Conservation (phyloP, 768 basidiomycete species). For the Rhodotorula toruloides region DNA sequence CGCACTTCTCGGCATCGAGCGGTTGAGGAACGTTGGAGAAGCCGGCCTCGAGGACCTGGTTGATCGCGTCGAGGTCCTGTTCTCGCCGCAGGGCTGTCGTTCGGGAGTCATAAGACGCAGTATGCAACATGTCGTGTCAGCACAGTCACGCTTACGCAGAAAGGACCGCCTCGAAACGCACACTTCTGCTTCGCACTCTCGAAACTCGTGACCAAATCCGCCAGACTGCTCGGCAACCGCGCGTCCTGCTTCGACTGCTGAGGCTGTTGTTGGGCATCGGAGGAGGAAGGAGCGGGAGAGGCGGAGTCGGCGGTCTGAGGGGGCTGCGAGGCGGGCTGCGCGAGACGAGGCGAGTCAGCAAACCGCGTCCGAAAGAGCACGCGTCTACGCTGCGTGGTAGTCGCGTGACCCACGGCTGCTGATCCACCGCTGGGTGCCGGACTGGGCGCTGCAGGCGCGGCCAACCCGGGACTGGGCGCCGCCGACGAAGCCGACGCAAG, state of each 20-base stretch:
- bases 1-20: conserved; percentile 87
- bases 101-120: neutral
- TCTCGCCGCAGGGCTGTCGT: conserved; percentile 43
- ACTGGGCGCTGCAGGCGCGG: conserved; percentile 6
- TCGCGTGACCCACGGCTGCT: neutral
- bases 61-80: conserved; percentile 76
- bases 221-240: conserved; percentile 66
- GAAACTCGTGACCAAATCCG: conserved; percentile 88
- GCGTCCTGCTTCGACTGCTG: conserved; percentile 49
- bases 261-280: conserved; percentile 2
- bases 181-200: conserved; percentile 96
- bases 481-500: conserved; percentile 10
- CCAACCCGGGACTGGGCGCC: conserved; percentile 25
- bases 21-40: conserved; percentile 83
- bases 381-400: too few relatives aligned
- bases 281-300: neutral
- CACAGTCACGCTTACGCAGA: too few relatives aligned
- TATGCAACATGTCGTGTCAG: too few relatives aligned
- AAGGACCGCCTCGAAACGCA: conserved; percentile 45
- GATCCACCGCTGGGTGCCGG: conserved; percentile 16
- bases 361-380: neutral
- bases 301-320: neutral
- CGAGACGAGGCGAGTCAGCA: neutral
- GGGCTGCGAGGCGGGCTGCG: neutral
- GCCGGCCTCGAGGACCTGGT: conserved; percentile 89